A percentile compares a stretch with the other conserved stretches of the same genome.
Conservation (phyloP, 106 monocot genomes). For the Dendrobium huoshanense region DNA sequence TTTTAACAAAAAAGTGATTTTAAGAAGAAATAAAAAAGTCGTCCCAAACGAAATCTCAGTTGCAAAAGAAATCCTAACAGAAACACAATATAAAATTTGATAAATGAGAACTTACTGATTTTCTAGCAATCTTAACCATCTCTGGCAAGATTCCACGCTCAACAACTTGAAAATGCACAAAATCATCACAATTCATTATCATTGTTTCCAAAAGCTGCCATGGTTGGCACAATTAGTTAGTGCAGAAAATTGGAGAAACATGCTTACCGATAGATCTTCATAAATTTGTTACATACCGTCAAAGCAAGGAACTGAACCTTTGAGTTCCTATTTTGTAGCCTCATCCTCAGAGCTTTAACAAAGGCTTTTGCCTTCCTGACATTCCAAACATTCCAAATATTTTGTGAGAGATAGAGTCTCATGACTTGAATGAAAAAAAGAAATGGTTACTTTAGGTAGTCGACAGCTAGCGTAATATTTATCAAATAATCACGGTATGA, state of each 20-base stretch:
- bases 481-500: too few relatives aligned
- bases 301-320: slow-evolving; percentile 62
- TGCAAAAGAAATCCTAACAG: not conserved
- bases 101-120: slow-evolving; percentile 34
- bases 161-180: slow-evolving; percentile 73
- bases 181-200: slow-evolving; percentile 81
- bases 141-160: slow-evolving; percentile 59
- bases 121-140: slow-evolving; percentile 72
- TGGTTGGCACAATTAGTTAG: not conserved
- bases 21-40: too few relatives aligned
- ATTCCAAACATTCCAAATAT: slow-evolving; percentile 12
- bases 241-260: not conserved
- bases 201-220: slow-evolving; percentile 73
- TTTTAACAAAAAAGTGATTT: too few relatives aligned
- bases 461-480: too few relatives aligned
- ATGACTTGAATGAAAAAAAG: too few relatives aligned
- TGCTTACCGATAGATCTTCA: not conserved
- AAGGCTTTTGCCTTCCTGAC: slow-evolving; percentile 67
- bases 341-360: slow-evolving; percentile 51
- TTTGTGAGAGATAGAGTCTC: too few relatives aligned
- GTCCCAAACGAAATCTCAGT: not conserved
- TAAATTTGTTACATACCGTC: slow-evolving; percentile 32
- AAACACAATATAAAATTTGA: not conserved
- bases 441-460: too few relatives aligned
- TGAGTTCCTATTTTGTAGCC: slow-evolving; percentile 39